These are phyloP conservation scores for Cystobasidium onofrii DNA, from an alignment of 768 basidiomycete genomes.

Conservation along the genomic window DNA sequence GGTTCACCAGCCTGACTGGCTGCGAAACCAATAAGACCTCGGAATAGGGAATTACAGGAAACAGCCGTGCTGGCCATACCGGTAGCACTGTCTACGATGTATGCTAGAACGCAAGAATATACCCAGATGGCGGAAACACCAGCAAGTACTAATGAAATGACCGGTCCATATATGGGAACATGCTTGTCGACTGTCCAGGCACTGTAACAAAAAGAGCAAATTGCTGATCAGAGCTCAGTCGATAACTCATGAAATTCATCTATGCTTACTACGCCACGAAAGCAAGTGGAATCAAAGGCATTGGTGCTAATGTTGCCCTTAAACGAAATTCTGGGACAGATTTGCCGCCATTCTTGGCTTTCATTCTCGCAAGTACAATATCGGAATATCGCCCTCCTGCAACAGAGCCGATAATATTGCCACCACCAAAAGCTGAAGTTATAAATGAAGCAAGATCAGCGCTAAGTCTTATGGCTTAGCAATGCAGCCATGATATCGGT, in stretches of 20 bases:
- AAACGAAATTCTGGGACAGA: slow-evolving; percentile 58
- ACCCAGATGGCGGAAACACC: slow-evolving; percentile 61
- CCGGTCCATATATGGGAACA: slow-evolving; percentile 60
- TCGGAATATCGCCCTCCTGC: slow-evolving; percentile 59
- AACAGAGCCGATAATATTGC: slow-evolving; percentile 46
- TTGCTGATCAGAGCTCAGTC: slow-evolving; percentile 44
- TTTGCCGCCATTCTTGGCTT: slow-evolving; percentile 50
- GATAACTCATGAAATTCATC: too few relatives aligned
- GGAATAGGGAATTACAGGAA: neutral
- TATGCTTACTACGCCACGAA: slow-evolving; percentile 28
- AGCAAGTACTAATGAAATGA: slow-evolving; percentile 61
- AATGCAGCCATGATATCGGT: too few relatives aligned
- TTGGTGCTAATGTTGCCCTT: slow-evolving; percentile 11
- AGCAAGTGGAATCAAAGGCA: slow-evolving; percentile 23
- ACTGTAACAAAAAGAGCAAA: slow-evolving; percentile 57
- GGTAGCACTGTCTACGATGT: slow-evolving; percentile 53
- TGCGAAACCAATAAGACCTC: slow-evolving; percentile 14
- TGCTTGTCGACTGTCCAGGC: slow-evolving; percentile 65
- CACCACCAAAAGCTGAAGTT: neutral
- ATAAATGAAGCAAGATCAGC: neutral
- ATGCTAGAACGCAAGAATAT: slow-evolving; percentile 64
- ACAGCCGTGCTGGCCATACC: slow-evolving; percentile 25
- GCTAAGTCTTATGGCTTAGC: neutral
- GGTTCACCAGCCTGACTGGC: slow-evolving; percentile 8
- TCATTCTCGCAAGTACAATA: slow-evolving; percentile 49